A percentile compares a stretch with the other conserved stretches of the same genome.
Evolutionary conservation across 2,329 filamentous ascomycete species (phyloP).

Genomic region (Cercospora sp.): DNA sequence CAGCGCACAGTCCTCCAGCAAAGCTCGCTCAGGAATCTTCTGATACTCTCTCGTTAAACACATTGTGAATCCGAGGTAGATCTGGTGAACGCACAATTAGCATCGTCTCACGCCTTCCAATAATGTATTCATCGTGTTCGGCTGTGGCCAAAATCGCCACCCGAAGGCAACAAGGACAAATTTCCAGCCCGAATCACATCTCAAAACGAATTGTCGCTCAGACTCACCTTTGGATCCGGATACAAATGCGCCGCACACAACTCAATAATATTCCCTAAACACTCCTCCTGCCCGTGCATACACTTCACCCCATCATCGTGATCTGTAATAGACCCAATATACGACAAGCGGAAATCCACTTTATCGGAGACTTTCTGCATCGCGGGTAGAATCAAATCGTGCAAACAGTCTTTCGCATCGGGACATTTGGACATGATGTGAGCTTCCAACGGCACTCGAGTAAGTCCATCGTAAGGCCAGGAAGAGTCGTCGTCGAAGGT

Average conservation of each 20-base stretch:
- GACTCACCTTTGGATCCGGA: slow-evolving; percentile 71
- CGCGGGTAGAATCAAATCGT: slow-evolving; percentile 75
- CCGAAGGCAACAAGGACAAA: no score
- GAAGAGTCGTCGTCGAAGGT: slow-evolving; percentile 31
- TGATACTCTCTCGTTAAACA: slow-evolving; percentile 77
- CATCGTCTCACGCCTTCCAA: neutral
- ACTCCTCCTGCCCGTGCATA: slow-evolving; percentile 86
- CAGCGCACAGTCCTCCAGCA: slow-evolving; percentile 83
- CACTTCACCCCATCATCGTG: slow-evolving; percentile 81
- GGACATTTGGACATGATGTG: slow-evolving; percentile 97
- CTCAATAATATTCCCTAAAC: slow-evolving; percentile 90
- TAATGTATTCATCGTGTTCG: no score
- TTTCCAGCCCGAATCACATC: no score
- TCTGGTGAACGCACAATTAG: neutral
- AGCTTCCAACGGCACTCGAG: slow-evolving; percentile 75
- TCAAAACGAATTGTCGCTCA: neutral
- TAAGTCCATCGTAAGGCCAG: slow-evolving; percentile 24
- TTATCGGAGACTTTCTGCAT: slow-evolving; percentile 82
- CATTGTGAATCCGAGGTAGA: slow-evolving; percentile 86
- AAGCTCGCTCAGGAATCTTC: slow-evolving; percentile 72
- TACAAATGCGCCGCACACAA: slow-evolving; percentile 84
- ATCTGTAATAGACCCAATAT: slow-evolving; percentile 77
- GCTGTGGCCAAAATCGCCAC: no score
- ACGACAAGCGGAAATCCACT: slow-evolving; percentile 88
- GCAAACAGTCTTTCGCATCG: slow-evolving; percentile 81